Conservation (phyloP, 306 rosid species). For the Oxytropis ochrocephala region DNA sequence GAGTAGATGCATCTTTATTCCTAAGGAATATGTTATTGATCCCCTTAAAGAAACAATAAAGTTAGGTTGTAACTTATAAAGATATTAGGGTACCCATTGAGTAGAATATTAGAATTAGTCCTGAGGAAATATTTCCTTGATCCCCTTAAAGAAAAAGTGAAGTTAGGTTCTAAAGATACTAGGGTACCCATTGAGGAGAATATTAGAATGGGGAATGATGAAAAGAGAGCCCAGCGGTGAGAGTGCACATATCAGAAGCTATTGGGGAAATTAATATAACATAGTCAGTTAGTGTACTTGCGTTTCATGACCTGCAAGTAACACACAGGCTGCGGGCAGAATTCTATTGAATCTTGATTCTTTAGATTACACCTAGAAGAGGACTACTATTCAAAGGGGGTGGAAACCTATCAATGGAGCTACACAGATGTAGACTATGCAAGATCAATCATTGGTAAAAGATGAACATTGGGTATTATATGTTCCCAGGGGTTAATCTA, state of each 20-base stretch:
- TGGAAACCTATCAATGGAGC: neutral
- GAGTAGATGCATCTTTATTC: too few relatives aligned
- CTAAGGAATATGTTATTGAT: too few relatives aligned
- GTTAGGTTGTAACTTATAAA: too few relatives aligned
- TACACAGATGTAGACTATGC: neutral
- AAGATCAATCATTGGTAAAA: neutral
- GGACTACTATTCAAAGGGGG: neutral
- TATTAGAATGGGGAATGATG: neutral
- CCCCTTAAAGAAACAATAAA: too few relatives aligned
- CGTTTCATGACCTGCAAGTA: neutral
- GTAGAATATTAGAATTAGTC: neutral
- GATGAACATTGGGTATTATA: neutral
- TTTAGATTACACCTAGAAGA: neutral
- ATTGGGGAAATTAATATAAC: neutral
- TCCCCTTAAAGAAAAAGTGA: too few relatives aligned
- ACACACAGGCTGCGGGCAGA: neutral
- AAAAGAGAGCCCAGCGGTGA: neutral
- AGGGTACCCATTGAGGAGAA: neutral
- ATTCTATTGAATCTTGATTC: neutral
- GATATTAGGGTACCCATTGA: neutral
- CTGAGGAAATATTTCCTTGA: too few relatives aligned
- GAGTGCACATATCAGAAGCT: neutral
- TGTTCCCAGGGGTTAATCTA: neutral
- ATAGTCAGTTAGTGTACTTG: neutral
- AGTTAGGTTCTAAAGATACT: too few relatives aligned